These are phyloP conservation scores for Paecilomyces formosus DNA, from an alignment of 2,329 filamentous ascomycete genomes.

Conservation along the genomic window DNA sequence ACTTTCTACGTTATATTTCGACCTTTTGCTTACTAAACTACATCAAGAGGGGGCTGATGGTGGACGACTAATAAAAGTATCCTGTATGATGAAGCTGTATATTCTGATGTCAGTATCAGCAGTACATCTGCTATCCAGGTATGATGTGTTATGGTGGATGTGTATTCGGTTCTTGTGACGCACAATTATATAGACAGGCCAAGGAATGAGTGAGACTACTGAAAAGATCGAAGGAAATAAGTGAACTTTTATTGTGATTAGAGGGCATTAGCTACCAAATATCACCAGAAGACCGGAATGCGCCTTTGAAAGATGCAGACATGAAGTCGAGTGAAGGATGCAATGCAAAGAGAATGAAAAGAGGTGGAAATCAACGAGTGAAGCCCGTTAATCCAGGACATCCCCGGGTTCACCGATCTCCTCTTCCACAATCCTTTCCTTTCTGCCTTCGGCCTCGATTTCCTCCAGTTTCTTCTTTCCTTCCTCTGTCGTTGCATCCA, in stretches of 20 bases:
- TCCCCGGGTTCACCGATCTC: constrained; percentile 45
- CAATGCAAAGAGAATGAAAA: neutral
- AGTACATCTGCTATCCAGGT: too few relatives aligned
- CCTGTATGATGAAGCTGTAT: too few relatives aligned
- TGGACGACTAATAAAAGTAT: too few relatives aligned
- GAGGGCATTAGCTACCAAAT: neutral
- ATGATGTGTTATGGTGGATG: too few relatives aligned
- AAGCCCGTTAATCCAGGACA: constrained; percentile 23
- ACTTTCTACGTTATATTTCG: too few relatives aligned
- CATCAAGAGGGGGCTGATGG: too few relatives aligned
- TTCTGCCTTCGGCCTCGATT: constrained; percentile 53
- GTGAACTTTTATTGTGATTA: neutral
- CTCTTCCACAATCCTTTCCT: constrained; percentile 42
- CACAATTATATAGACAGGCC: too few relatives aligned
- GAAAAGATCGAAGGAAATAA: neutral
- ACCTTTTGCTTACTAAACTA: too few relatives aligned
- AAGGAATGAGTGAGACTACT: too few relatives aligned
- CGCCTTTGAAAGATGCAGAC: neutral
- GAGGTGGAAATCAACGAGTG: neutral
- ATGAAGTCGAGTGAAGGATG: neutral
- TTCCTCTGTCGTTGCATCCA: constrained; percentile 88
- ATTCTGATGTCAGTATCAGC: too few relatives aligned
- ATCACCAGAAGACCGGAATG: neutral
- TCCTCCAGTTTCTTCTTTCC: constrained; percentile 71
- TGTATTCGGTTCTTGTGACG: too few relatives aligned